Evolutionary conservation across 169 alveolate species (phyloP), one percentile per base, ranked within the genome.

Genomic region (Plasmodium berghei): DNA sequence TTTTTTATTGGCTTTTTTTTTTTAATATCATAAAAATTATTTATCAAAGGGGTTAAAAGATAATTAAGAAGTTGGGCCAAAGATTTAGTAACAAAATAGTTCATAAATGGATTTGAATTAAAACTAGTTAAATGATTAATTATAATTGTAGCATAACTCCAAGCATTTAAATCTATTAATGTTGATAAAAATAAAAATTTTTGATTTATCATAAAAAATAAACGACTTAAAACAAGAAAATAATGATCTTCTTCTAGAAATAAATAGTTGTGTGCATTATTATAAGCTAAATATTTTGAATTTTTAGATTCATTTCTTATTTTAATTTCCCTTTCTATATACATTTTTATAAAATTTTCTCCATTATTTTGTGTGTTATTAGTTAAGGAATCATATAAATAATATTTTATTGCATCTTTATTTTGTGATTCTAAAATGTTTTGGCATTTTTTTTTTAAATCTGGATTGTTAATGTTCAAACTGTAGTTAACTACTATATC

Each of bases 281-380:
- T 48, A 46, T 77, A 16, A 0, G 54, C 5, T 58, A 20, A 22
- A 77, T 64, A 28, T 24, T 62, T 62, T 2, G 89, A 77, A 56
- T 64, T 77, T 1, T 9, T 56, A 42, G 52, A 16, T 62, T 77
- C 89, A 9, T 2, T 49, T 16, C 89, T 63, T 20, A 77, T 9
- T 49, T 77, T 66, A 10, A 77, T n/a, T 77, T 77, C 89, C 42
- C 89, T 77, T 40, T 77, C 89, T 26, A 77, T 49, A 42, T 24
- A 77, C 48, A 22, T 26, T 52, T 77, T 64, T 5, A 77, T 59
- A 69, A 77, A 77, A 14, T 64, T 77, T n/a, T 77, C 89, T 1
- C 16, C 22, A n/a, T 6, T 52, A 52, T 9, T 45, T 63, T 64
- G 63, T 14, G 66, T 16, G 49, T 77, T 62, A 46, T 64, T 77